Base-by-base conservation (phyloP, 106 monocot genomes). In the Phalaenopsis equestris region DNA sequence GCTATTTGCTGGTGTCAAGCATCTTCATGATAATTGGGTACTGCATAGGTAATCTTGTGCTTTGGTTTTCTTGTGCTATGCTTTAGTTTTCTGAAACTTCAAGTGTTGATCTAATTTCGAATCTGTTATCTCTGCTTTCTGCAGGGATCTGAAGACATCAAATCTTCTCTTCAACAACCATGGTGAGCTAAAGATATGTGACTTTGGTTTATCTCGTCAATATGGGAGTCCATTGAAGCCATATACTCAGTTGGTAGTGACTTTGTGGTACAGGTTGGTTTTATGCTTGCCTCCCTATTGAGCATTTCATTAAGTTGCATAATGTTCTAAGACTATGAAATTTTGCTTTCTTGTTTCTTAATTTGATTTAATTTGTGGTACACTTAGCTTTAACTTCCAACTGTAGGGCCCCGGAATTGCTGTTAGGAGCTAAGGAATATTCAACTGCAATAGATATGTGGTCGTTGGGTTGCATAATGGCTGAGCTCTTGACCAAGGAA, bases 391-490 rank as follows among this genome's bases (percentile, higher is more conserved):
- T 75, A 65, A 55, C 74, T 81, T 65, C 17, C 80, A 72, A 52
- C 84, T 39, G 19, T 64, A 91, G 94, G 86, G 84, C 94, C 5
- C 94, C 94, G 17, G 94, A 94, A 81, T 86, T 94, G 72, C 70
- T 94, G 12, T 79, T 94, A 68, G 91, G 91, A 84, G 83, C 81
- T 55, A 91, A 85, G 56, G 86, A 88, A 39, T 94, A 91, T 79
- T 94, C 94, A 74, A 91, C 91, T 57, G 91, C 91, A 64, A 88
- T 94, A 73, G 94, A 94, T 77, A 91, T 94, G 91, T 94, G 94
- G 94, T 94, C 94, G 0, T 77, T 91, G 61, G 94, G 94, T 4
- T 94, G 91, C 61, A 91, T 94, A 84, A 91, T 94, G 91, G 94
- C 94, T 78, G 94, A 94, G 80, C 79, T 94, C 38, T 78, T 94